Conservation (phyloP, 2,329 filamentous ascomycete genomes). For the Aspergillus sp. region DNA sequence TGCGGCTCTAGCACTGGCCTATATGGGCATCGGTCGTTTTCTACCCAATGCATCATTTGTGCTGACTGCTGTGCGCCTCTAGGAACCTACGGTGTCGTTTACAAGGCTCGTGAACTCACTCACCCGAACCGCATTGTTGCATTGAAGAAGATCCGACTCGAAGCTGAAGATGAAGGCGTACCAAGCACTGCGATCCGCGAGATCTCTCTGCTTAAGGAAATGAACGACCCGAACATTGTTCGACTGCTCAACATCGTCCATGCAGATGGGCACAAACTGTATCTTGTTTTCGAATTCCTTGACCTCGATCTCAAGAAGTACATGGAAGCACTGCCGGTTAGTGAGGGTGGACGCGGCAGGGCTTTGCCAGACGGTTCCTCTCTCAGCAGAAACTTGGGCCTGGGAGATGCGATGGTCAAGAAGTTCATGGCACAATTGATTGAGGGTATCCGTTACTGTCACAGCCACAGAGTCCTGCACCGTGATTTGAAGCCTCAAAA, state of each 20-base stretch:
- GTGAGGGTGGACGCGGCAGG: slow-evolving; percentile 81
- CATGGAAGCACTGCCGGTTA: slow-evolving; percentile 86
- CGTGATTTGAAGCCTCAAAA: slow-evolving; percentile 91
- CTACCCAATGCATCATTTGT: neutral
- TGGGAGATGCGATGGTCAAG: slow-evolving; percentile 80
- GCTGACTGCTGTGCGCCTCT: slow-evolving; percentile 1
- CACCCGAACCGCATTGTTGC: slow-evolving; percentile 84
- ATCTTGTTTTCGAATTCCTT: slow-evolving; percentile 89
- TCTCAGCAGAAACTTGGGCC: slow-evolving; percentile 64
- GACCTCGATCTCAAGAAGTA: slow-evolving; percentile 75
- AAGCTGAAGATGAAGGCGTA: slow-evolving; percentile 91
- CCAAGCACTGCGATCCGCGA: slow-evolving; percentile 91
- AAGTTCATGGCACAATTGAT: slow-evolving; percentile 91
- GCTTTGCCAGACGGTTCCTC: slow-evolving; percentile 76
- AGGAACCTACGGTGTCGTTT: slow-evolving; percentile 95
- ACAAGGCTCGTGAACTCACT: slow-evolving; percentile 85
- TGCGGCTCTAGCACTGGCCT: neutral
- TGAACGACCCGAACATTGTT: slow-evolving; percentile 89
- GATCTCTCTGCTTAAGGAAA: slow-evolving; percentile 91
- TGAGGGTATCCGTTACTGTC: slow-evolving; percentile 82
- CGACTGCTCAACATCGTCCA: slow-evolving; percentile 88
- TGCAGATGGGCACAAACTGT: slow-evolving; percentile 91
- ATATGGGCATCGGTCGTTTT: neutral
- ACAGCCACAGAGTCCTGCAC: slow-evolving; percentile 82
- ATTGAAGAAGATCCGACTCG: slow-evolving; percentile 91